Evolutionary conservation across 495 filamentous ascomycete species (phyloP).

Genomic region (Filosporella fistucella): DNA sequence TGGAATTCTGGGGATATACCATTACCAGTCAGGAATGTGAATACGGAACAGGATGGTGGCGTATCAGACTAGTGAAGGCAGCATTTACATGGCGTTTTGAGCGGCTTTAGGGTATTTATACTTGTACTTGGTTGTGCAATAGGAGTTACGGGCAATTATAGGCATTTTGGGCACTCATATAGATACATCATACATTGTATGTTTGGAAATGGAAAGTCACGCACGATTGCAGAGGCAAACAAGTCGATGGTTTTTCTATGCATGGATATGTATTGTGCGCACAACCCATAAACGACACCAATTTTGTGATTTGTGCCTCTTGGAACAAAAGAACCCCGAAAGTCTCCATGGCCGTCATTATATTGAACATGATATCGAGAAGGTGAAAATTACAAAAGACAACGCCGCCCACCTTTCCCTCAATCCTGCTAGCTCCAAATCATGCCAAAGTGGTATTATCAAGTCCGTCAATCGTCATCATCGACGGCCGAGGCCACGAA

Average conservation of each 20-base stretch:
- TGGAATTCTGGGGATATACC: constrained; percentile 29
- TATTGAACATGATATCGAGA: not conserved
- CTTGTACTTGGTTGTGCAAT: not conserved
- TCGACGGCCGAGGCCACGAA: constrained; percentile 19
- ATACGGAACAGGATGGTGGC: constrained; percentile 15
- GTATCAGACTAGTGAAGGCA: constrained; percentile 21
- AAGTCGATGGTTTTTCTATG: too few relatives aligned
- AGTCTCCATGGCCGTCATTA: not conserved
- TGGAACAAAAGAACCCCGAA: too few relatives aligned
- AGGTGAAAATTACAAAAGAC: not conserved
- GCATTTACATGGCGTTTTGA: constrained; percentile 5
- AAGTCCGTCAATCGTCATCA: constrained; percentile 1
- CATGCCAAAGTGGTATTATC: not conserved
- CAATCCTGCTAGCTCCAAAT: not conserved
- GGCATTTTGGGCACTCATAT: too few relatives aligned
- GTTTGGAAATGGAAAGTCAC: too few relatives aligned
- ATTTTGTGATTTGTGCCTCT: too few relatives aligned
- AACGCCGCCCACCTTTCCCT: not conserved
- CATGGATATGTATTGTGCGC: too few relatives aligned
- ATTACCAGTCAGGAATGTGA: constrained; percentile 1
- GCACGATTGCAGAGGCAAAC: too few relatives aligned
- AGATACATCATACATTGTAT: too few relatives aligned
- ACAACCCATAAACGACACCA: too few relatives aligned
- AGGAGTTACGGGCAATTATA: too few relatives aligned
- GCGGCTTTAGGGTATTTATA: not conserved